Evolutionary conservation across 495 filamentous ascomycete species (phyloP), one percentile per base, ranked within the genome.

Genomic region (Darksidea phi): DNA sequence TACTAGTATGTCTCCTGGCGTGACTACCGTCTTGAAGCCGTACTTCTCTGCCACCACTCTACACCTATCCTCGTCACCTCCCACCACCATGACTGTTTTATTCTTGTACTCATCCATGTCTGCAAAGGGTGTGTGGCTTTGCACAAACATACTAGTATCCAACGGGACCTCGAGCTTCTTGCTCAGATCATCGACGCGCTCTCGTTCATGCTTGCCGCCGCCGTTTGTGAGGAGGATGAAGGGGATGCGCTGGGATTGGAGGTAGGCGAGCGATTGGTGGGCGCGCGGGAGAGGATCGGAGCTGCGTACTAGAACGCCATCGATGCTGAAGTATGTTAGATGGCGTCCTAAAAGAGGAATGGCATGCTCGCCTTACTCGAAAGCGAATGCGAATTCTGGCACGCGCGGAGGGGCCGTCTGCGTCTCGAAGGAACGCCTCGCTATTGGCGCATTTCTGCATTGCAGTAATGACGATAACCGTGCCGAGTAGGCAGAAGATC

Each of bases 301-400:
- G 63, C 86, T 85, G 70, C 91, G 90, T n/a, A 96, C 80, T 18
- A 99, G 86, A 24, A 99, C 95, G 60, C 95, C 95, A 71, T 99
- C 94, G 69, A 97, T 95, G 72, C 91, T 96, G 66, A 48, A 34
- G 21, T 26, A 1, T 20, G 21, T 59, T 53, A 47, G 52, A 25
- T 48, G 37, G 24, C 46, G 41, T 25, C 10, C 23, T n/a, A 18
- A 12, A 37, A 28, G 12, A 24, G 43, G 55, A 51, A 18, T 42
- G 57, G 48, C 25, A 13, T 51, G 26, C 42, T 57, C 63, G 76
- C 81, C 72, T 56, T 81, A 91, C 88, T 95, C 90, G 70, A 95
- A 91, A 15, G 87, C 89, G 75, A 95, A 94, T 6, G 87, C 90
- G 66, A 89, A 90, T 71, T 82, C 77, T 13, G 86, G 82, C 50